A percentile compares a stretch with the other conserved stretches of the same genome.
Conservation (phyloP, 805 yeast genomes). For the Ogataea angusta region DNA sequence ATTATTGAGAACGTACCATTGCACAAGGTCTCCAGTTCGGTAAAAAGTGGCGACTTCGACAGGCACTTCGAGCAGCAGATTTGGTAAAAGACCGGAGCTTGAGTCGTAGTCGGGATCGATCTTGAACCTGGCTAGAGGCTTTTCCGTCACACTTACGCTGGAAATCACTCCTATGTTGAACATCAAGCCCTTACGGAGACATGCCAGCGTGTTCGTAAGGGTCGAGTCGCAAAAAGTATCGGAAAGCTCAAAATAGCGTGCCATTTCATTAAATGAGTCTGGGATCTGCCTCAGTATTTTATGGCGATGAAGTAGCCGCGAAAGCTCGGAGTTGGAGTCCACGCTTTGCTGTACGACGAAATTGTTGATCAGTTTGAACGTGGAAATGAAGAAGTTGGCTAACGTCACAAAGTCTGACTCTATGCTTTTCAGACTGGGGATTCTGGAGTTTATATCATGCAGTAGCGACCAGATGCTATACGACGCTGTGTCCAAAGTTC, state of each 20-base stretch:
- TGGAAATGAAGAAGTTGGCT: slow-evolving; percentile 16
- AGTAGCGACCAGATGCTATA: slow-evolving; percentile 18
- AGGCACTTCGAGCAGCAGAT: slow-evolving; percentile 13
- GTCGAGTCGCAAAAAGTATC: background rate
- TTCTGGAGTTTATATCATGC: slow-evolving; percentile 15
- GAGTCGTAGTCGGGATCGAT: slow-evolving; percentile 5
- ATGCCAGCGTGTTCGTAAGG: slow-evolving; percentile 5
- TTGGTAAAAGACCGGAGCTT: slow-evolving; percentile 10
- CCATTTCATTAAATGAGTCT: slow-evolving; percentile 6
- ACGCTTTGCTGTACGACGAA: background rate
- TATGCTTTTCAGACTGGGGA: slow-evolving; percentile 10
- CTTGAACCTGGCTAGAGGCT: slow-evolving; percentile 13
- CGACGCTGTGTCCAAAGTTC: slow-evolving; percentile 8
- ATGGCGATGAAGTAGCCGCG: slow-evolving; percentile 8
- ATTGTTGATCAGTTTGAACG: background rate
- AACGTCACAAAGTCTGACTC: slow-evolving; percentile 20
- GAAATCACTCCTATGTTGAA: slow-evolving; percentile 12
- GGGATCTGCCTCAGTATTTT: slow-evolving; percentile 4
- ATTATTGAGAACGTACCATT: slow-evolving; percentile 12
- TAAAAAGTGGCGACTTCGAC: slow-evolving; percentile 8
- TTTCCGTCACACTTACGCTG: slow-evolving; percentile 3
- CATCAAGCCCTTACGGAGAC: slow-evolving; percentile 12
- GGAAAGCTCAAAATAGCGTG: slow-evolving; percentile 2
- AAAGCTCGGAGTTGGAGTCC: slow-evolving; percentile 1
- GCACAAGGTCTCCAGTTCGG: slow-evolving; percentile 13